Evolutionary conservation across 2,329 filamentous ascomycete genomes (phyloP), one percentile per base, ranked within the genome.

Genomic region (Cadophora sp.): DNA sequence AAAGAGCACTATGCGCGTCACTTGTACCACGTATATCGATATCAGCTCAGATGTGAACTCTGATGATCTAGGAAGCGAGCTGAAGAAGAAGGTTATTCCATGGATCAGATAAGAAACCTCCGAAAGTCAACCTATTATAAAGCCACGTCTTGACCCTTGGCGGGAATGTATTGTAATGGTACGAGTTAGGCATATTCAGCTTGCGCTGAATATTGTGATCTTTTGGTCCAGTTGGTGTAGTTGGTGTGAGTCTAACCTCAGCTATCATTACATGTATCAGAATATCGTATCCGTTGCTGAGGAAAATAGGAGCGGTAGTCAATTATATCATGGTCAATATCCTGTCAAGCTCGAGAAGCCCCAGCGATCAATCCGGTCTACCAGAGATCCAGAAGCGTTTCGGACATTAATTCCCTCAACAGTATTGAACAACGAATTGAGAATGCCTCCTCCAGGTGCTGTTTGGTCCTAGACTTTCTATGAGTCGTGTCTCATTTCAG

Each of bases 311-410:
- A n/a, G n/a, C n/a, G n/a, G n/a, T n/a, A n/a, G n/a, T n/a, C n/a
- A n/a, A n/a, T n/a, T n/a, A n/a, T n/a, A n/a, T n/a, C n/a, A 16
- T 3, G 40, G 5, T 48, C 56, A 68, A 22, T 66, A 69, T 9
- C 65, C 69, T 7, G 56, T 65, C 62, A 71, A 53, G 46, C 65
- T 68, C n/a, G 67, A 69, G 40, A 71, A 71, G 0, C 69, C 67
- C 67, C 69, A 69, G 19, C 40, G 55, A 64, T 71, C 62, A 14
- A 71, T 62, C 16, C 53, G 55, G n/a, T 71, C 69, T 1, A 71
- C 63, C 37, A 71, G 22, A 34, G 60, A 62, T 26, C 62, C 51
- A 24, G 61, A 59, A n/a, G 53, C 53, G 16, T 60, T 60, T 24
- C 48, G 40, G 16, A 64, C 50, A 9, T 22, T 53, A n/a, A 63